phyloP scores from a whole-genome alignment of 164 flowering plant species.

The Nelumbo lutea region DNA sequence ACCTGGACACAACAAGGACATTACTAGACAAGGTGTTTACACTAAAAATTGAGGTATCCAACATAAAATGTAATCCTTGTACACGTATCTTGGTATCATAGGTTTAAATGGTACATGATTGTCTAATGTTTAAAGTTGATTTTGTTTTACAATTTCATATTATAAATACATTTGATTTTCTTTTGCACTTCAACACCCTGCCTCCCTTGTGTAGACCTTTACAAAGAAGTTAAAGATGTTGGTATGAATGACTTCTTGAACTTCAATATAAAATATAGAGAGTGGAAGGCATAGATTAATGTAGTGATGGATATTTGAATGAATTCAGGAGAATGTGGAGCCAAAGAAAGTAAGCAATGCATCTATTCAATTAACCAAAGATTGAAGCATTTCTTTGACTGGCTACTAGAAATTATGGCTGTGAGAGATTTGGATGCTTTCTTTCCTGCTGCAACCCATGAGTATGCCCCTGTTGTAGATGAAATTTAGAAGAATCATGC shows the following conservation, averaged over 20 bases:
- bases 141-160: neutral
- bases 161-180: neutral
- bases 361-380: slow-evolving; percentile 29
- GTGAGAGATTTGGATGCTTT: neutral
- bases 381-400: slow-evolving; percentile 32
- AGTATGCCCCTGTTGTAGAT: slow-evolving; percentile 31
- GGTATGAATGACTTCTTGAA: no score
- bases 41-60: no score
- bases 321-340: slow-evolving; percentile 23
- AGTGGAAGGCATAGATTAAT: slow-evolving; percentile 5
- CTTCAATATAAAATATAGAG: neutral
- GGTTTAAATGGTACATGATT: no score
- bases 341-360: slow-evolving; percentile 17
- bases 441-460: slow-evolving; percentile 37
- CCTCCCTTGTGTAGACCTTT: neutral
- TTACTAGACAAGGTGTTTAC: no score
- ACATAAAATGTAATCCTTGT: neutral
- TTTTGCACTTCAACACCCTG: neutral
- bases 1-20: no score
- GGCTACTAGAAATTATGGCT: slow-evolving; percentile 5
- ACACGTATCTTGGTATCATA: neutral
- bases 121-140: no score
- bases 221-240: neutral
- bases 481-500: slow-evolving; percentile 34
- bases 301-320: neutral